These are phyloP conservation scores for Podaxis sp. DNA, from an alignment of 768 basidiomycete genomes.

Conservation along the genomic window DNA sequence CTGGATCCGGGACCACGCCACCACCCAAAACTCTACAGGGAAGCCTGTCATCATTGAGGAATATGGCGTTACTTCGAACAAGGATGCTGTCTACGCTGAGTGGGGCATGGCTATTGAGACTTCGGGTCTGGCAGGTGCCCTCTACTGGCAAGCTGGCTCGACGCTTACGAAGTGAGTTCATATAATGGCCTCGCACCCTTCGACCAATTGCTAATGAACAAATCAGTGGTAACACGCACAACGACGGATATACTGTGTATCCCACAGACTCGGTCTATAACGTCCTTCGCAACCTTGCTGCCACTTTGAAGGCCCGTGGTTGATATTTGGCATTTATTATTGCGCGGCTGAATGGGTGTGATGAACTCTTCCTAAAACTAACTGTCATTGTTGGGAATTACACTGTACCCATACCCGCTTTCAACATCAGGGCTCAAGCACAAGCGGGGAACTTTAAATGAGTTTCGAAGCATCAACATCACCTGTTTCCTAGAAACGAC, in stretches of 20 bases:
- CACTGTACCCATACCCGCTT: no score
- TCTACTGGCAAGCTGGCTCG: slow-evolving; percentile 48
- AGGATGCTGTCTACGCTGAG: slow-evolving; percentile 45
- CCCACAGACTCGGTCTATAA: slow-evolving; percentile 36
- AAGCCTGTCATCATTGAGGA: slow-evolving; percentile 70
- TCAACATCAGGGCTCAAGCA: no score
- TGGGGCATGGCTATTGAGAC: slow-evolving; percentile 59
- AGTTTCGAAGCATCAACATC: no score
- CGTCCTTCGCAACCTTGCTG: slow-evolving; percentile 31
- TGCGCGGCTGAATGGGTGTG: no score
- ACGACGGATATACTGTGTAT: slow-evolving; percentile 44
- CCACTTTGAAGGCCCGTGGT: slow-evolving; percentile 38
- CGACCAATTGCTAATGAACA: not conserved
- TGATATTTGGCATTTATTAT: not conserved
- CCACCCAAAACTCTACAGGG: slow-evolving; percentile 31
- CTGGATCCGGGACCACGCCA: slow-evolving; percentile 52
- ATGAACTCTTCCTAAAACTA: no score
- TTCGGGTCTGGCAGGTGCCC: slow-evolving; percentile 6
- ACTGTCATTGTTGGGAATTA: no score
- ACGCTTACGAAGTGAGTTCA: slow-evolving; percentile 17
- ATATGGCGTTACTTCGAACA: slow-evolving; percentile 54
- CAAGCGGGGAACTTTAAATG: no score
- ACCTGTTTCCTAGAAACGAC: no score
- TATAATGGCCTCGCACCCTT: no score
- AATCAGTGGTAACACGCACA: slow-evolving; percentile 33